These are phyloP conservation scores for Beauveria sp. DNA, from an alignment of 2,329 filamentous ascomycete genomes.

Conservation along the genomic window DNA sequence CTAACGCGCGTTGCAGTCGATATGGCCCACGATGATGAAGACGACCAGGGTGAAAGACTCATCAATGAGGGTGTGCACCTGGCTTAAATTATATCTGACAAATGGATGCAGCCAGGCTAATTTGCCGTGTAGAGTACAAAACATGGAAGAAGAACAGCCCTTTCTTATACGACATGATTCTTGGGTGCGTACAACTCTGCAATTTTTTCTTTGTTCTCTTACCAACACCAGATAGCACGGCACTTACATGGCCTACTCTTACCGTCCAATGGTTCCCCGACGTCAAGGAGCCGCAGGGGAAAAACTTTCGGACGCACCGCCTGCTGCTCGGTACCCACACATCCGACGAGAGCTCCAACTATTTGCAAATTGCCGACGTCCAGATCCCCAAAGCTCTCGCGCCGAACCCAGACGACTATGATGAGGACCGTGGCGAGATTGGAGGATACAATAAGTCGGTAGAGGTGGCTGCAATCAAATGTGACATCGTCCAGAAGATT, in stretches of 20 bases:
- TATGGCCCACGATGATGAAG: slow-evolving; percentile 56
- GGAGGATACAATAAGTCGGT: slow-evolving; percentile 78
- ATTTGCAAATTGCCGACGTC: slow-evolving; percentile 88
- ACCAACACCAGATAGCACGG: slow-evolving; percentile 50
- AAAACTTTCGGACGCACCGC: slow-evolving; percentile 80
- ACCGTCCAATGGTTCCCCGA: slow-evolving; percentile 98
- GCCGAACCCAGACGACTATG: slow-evolving; percentile 76
- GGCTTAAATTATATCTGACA: no score
- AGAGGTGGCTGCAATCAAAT: slow-evolving; percentile 68
- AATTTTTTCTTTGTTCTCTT: slow-evolving; percentile 1
- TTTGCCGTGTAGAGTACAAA: slow-evolving; percentile 69
- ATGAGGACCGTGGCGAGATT: slow-evolving; percentile 86
- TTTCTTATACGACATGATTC: slow-evolving; percentile 96
- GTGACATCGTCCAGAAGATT: slow-evolving; percentile 90
- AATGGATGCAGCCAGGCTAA: not conserved
- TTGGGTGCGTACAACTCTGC: slow-evolving; percentile 49
- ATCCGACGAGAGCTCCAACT: slow-evolving; percentile 76
- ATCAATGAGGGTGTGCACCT: slow-evolving; percentile 74
- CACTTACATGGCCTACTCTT: slow-evolving; percentile 92
- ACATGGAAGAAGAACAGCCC: slow-evolving; percentile 99
- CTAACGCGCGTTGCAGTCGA: slow-evolving; percentile 22
- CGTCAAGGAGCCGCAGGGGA: slow-evolving; percentile 78
- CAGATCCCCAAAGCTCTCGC: slow-evolving; percentile 75
- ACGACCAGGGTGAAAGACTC: slow-evolving; percentile 71
- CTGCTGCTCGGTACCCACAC: slow-evolving; percentile 93